Percentiles rank a stretch among this genome's conserved stretches.
Conservation (phyloP, 2,329 filamentous ascomycete genomes). For the Pestalotiopsis fici region DNA sequence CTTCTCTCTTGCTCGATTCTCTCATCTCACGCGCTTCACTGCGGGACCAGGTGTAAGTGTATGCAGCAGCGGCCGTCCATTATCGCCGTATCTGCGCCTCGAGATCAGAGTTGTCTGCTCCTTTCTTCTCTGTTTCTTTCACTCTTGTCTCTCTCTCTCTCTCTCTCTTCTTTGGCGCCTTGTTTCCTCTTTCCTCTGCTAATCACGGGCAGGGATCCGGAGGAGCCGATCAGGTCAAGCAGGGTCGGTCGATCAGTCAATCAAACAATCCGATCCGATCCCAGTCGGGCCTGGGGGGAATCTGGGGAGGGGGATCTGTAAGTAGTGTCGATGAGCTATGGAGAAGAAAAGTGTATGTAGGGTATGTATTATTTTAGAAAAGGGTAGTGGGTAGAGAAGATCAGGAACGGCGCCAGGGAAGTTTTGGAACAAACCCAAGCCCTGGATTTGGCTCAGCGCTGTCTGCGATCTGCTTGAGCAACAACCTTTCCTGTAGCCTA, state of each 20-base stretch:
- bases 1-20: not conserved
- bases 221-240: not conserved
- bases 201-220: not conserved
- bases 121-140: not conserved
- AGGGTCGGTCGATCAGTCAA: not conserved
- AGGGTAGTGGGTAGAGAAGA: not conserved
- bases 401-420: not conserved
- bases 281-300: too few species aligned
- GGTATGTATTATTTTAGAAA: not conserved
- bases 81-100: not conserved
- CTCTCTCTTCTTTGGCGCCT: not conserved
- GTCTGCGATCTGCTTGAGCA: not conserved
- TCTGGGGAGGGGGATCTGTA: not conserved
- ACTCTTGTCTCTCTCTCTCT: not conserved
- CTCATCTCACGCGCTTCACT: not conserved
- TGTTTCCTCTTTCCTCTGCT: not conserved
- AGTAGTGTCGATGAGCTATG: not conserved
- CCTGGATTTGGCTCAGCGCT: not conserved
- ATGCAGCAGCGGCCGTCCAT: constrained; percentile 7
- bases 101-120: not conserved
- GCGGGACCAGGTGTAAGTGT: not conserved
- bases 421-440: not conserved
- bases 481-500: too few species aligned
- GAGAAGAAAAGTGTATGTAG: not conserved
- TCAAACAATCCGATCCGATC: not conserved